These are phyloP conservation scores for Jasminum sambac DNA, from an alignment of 257 asterid species.

Conservation along the genomic window DNA sequence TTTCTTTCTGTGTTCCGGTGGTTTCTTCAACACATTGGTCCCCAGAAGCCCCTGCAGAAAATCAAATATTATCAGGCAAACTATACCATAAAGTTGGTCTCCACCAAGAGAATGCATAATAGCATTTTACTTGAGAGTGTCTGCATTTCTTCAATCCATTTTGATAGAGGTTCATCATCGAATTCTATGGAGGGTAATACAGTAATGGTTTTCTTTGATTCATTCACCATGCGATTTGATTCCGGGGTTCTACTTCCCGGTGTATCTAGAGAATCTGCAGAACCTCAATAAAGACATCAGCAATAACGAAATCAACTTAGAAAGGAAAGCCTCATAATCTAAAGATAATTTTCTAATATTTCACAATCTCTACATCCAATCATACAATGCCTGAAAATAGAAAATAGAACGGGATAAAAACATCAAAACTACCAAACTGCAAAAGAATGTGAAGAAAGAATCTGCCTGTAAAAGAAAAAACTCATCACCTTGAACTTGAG, in stretches of 20 bases:
- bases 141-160: slow-evolving; percentile 58
- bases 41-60: slow-evolving; percentile 35
- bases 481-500: slow-evolving; percentile 40
- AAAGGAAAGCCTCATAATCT: slow-evolving; percentile 4
- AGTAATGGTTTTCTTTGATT: slow-evolving; percentile 18
- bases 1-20: slow-evolving; percentile 25
- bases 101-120: not conserved
- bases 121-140: slow-evolving; percentile 49
- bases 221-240: slow-evolving; percentile 22
- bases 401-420: not conserved
- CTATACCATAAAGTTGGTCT: slow-evolving; percentile 6
- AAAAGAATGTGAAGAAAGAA: not conserved
- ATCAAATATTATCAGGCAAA: slow-evolving; percentile 12
- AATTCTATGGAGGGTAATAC: slow-evolving; percentile 37
- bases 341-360: not conserved
- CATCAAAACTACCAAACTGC: not conserved
- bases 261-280: slow-evolving; percentile 39
- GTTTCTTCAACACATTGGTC: slow-evolving; percentile 34
- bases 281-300: slow-evolving; percentile 25
- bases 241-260: slow-evolving; percentile 27
- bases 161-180: slow-evolving; percentile 67
- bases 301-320: slow-evolving; percentile 9
- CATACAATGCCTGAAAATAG: not conserved
- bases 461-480: not conserved
- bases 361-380: not conserved